These are phyloP conservation scores for Suhomyces tanzawaensis DNA, from an alignment of 805 yeast genomes.

Conservation along the genomic window DNA sequence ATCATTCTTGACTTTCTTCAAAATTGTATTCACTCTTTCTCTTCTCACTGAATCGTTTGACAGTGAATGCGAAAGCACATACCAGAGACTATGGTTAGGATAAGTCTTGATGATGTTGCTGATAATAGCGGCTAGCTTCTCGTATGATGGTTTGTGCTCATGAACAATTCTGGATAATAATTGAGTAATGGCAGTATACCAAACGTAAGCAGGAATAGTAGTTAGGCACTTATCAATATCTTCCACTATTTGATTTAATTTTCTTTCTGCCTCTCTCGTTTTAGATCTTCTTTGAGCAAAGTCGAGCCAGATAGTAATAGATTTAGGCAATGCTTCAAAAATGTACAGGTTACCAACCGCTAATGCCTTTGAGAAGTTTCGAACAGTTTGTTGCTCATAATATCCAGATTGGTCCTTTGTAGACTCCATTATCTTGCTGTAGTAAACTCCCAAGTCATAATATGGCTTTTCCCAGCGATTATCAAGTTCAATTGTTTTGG, in stretches of 20 bases:
- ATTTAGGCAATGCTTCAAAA: conserved; percentile 83
- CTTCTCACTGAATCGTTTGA: conserved; percentile 44
- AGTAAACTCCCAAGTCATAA: conserved; percentile 77
- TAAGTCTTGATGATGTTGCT: conserved; percentile 57
- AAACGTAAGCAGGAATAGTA: conserved; percentile 50
- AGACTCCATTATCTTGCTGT: conserved; percentile 72
- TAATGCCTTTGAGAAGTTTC: conserved; percentile 57
- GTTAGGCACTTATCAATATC: conserved; percentile 44
- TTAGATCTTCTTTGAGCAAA: conserved; percentile 42
- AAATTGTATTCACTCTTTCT: conserved; percentile 25
- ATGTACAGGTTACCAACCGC: conserved; percentile 62
- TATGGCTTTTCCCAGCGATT: conserved; percentile 73
- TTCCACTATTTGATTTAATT: conserved; percentile 46
- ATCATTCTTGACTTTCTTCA: conserved; percentile 15
- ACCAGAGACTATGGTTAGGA: conserved; percentile 87
- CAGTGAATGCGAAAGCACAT: conserved; percentile 64
- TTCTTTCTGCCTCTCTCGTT: conserved; percentile 30
- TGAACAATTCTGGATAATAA: conserved; percentile 76
- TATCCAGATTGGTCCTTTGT: conserved; percentile 50
- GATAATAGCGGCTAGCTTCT: conserved; percentile 56
- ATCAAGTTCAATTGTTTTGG: conserved; percentile 53
- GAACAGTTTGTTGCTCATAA: conserved; percentile 54
- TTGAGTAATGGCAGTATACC: conserved; percentile 88
- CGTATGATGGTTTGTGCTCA: conserved; percentile 52
- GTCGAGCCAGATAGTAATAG: conserved; percentile 90